Evolutionary conservation across 2,329 filamentous ascomycete species (phyloP).

Genomic region (Paraconiothyrium brasiliense): DNA sequence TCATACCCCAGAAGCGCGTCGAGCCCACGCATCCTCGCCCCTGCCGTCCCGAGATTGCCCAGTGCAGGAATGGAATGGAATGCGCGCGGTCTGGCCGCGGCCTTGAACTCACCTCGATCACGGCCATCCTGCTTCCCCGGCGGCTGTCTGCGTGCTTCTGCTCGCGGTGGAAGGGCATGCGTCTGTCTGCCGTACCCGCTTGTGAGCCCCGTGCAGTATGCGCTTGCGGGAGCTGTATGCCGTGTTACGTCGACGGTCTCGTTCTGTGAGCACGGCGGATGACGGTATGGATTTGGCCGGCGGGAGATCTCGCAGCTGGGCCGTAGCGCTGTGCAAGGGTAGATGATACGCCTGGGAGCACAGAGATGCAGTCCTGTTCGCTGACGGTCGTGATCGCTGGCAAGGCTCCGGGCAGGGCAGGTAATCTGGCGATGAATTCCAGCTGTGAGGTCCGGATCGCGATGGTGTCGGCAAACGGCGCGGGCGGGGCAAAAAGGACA

Average conservation of each 20-base stretch:
- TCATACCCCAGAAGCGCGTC: slow-evolving; percentile 31
- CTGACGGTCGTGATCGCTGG: slow-evolving; percentile 10
- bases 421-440: neutral
- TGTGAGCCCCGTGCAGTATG: neutral
- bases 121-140: slow-evolving; percentile 38
- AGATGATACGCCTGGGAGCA: neutral
- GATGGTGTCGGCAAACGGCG: neutral
- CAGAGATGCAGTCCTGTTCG: neutral
- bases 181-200: neutral
- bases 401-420: slow-evolving; percentile 4
- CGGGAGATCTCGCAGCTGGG: slow-evolving; percentile 33
- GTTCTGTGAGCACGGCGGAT: slow-evolving; percentile 30
- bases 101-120: slow-evolving; percentile 44
- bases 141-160: slow-evolving; percentile 17
- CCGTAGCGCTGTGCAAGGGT: slow-evolving; percentile 34
- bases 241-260: slow-evolving; percentile 28
- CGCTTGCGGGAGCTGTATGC: slow-evolving; percentile 17
- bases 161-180: slow-evolving; percentile 32
- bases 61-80: slow-evolving; percentile 1
- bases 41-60: slow-evolving; percentile 1
- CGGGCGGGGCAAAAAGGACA: neutral
- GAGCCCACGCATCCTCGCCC: slow-evolving; percentile 12
- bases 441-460: neutral
- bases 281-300: slow-evolving; percentile 36
- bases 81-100: neutral